Percentiles rank a stretch among this genome's conserved stretches.
Conservation (phyloP, 179 eudicot species). For the Heliamphora pulchella region DNA sequence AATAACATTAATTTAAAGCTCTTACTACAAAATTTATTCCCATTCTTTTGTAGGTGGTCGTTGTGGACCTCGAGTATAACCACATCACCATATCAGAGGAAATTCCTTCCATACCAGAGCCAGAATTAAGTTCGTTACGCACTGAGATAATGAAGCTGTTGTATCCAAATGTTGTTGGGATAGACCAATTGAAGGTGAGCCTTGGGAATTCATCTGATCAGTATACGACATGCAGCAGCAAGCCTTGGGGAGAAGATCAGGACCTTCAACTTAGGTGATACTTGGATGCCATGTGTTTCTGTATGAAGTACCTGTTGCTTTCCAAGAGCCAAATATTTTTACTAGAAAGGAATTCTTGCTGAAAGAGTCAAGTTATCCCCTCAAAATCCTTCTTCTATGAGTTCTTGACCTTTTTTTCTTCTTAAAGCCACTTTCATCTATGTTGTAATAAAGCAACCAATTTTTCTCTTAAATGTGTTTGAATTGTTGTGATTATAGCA, state of each 20-base stretch:
- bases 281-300: not conserved
- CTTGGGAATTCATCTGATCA: slow-evolving; percentile 38
- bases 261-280: slow-evolving; percentile 82
- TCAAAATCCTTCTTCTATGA: slow-evolving; percentile 5
- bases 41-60: slow-evolving; percentile 56
- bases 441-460: not conserved
- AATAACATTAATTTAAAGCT: not conserved
- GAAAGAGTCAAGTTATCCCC: not conserved
- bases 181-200: slow-evolving; percentile 47
- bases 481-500: no score
- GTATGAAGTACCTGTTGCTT: not conserved
- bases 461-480: no score
- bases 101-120: slow-evolving; percentile 96
- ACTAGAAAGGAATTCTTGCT: not conserved
- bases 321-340: not conserved
- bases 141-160: slow-evolving; percentile 66
- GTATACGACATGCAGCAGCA: slow-evolving; percentile 41
- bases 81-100: slow-evolving; percentile 84
- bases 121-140: slow-evolving; percentile 68
- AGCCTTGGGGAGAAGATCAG: slow-evolving; percentile 81
- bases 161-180: slow-evolving; percentile 69
- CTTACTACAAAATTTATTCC: not conserved
- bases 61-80: slow-evolving; percentile 89
- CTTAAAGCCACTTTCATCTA: not conserved
- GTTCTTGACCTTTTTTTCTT: not conserved